These are phyloP conservation scores for Tolypocladium ovalisporum DNA, from an alignment of 2,329 filamentous ascomycete species.

Conservation along the genomic window DNA sequence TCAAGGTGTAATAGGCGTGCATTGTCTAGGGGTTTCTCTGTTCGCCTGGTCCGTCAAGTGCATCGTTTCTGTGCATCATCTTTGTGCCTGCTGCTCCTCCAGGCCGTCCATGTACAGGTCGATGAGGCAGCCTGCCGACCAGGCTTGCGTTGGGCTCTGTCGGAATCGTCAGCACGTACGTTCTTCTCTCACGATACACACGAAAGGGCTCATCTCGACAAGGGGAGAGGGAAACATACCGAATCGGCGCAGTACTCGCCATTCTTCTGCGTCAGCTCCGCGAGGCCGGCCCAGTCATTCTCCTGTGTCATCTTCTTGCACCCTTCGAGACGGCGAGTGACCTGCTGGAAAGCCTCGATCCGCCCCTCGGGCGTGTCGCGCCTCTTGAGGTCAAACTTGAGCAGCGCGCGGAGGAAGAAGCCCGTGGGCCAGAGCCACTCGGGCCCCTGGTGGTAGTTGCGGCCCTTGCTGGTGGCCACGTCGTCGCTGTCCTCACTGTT, in stretches of 20 bases:
- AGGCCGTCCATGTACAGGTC: constrained; percentile 91
- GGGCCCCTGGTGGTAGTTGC: constrained; percentile 96
- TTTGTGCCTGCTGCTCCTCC: constrained; percentile 31
- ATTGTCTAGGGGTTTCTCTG: neutral
- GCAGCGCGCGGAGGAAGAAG: constrained; percentile 83
- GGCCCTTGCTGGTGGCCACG: constrained; percentile 84
- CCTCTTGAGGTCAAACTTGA: constrained; percentile 78
- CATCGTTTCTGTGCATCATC: neutral
- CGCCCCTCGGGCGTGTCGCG: constrained; percentile 49
- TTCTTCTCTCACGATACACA: neutral
- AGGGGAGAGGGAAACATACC: constrained; percentile 42
- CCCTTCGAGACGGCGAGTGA: constrained; percentile 68
- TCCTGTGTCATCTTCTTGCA: constrained; percentile 77
- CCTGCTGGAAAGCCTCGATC: constrained; percentile 88
- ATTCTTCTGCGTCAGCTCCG: constrained; percentile 86
- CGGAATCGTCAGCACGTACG: constrained; percentile 4
- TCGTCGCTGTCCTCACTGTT: constrained; percentile 90
- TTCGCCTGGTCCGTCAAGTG: neutral
- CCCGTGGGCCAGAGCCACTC: constrained; percentile 98
- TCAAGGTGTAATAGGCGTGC: neutral
- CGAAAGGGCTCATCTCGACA: neutral
- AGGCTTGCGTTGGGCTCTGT: constrained; percentile 87
- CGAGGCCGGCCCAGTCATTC: constrained; percentile 79
- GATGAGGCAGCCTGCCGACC: constrained; percentile 89
- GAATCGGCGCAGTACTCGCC: constrained; percentile 80